These are phyloP conservation scores for Sextonia rubra DNA, from an alignment of 164 flowering plant species.

Conservation along the genomic window DNA sequence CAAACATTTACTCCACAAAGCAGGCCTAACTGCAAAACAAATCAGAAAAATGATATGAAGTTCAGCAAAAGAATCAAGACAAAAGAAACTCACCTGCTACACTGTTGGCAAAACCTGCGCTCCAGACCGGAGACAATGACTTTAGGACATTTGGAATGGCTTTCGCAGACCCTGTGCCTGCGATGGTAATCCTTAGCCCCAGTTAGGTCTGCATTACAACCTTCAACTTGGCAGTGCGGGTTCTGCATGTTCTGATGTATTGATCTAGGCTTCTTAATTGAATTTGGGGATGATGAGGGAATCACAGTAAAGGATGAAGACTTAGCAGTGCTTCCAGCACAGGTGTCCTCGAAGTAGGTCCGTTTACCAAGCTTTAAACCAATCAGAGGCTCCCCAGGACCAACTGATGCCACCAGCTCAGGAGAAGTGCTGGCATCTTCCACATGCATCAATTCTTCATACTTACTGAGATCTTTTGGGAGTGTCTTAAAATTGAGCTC, in stretches of 20 bases:
- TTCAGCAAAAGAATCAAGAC: no score
- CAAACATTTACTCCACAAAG: no score
- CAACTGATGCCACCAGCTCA: slow-evolving; percentile 40
- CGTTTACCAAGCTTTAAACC: slow-evolving; percentile 81
- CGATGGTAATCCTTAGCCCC: slow-evolving; percentile 81
- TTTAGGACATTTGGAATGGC: slow-evolving; percentile 67
- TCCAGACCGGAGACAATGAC: slow-evolving; percentile 65
- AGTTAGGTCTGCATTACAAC: slow-evolving; percentile 72
- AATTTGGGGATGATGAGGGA: not conserved
- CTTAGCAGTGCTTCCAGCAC: no score
- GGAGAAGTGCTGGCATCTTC: slow-evolving; percentile 37
- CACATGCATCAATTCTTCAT: slow-evolving; percentile 20
- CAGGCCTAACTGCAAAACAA: no score
- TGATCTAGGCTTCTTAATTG: slow-evolving; percentile 48
- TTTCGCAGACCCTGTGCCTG: slow-evolving; percentile 73
- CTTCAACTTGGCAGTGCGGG: slow-evolving; percentile 65
- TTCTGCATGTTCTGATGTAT: slow-evolving; percentile 14
- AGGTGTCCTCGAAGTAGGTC: slow-evolving; percentile 61
- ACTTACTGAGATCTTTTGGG: slow-evolving; percentile 24
- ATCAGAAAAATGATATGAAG: no score
- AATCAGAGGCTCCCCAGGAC: slow-evolving; percentile 58
- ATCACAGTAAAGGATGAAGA: slow-evolving; percentile 23
- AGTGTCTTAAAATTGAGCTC: slow-evolving; percentile 14
- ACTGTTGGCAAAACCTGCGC: slow-evolving; percentile 89
- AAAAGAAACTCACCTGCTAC: slow-evolving; percentile 64